phyloP scores from a whole-genome alignment of 257 asterid genomes.

The Capsicum baccatum region DNA sequence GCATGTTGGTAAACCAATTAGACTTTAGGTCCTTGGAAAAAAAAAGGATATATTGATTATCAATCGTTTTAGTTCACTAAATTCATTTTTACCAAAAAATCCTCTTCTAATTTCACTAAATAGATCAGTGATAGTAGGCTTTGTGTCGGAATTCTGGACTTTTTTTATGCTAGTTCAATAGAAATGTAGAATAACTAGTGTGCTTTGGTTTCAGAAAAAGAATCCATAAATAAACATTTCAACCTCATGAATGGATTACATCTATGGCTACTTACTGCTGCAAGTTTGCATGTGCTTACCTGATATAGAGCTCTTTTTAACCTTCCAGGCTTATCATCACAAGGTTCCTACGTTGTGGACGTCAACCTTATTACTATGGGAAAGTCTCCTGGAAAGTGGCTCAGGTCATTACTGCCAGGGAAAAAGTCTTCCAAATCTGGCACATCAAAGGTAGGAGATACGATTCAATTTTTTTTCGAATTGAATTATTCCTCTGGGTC shows the following conservation, averaged over 20 bases:
- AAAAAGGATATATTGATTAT: not conserved
- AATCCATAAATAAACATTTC: not conserved
- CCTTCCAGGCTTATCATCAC: slow-evolving; percentile 18
- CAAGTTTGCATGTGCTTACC: not conserved
- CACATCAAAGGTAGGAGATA: slow-evolving; percentile 46
- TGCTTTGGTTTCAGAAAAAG: not conserved
- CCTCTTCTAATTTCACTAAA: too few relatives aligned
- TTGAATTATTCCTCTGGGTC: not conserved
- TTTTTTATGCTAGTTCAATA: not conserved
- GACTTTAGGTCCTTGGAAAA: not conserved
- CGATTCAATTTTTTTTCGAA: not conserved
- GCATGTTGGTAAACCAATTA: not conserved
- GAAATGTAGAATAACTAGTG: not conserved
- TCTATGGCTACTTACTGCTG: not conserved
- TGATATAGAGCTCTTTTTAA: not conserved
- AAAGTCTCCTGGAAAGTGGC: slow-evolving; percentile 77
- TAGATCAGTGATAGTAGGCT: too few relatives aligned
- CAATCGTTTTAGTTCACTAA: not conserved
- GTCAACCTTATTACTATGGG: slow-evolving; percentile 49
- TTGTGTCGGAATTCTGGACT: too few relatives aligned
- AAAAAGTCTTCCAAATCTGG: slow-evolving; percentile 53
- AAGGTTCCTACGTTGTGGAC: not conserved
- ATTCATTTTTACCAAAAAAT: too few relatives aligned
- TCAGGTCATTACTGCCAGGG: slow-evolving; percentile 55
- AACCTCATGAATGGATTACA: not conserved